Evolutionary conservation across 139 green algal genomes (phyloP), one percentile per base, ranked within the genome.

Genomic region (Axilococcus clingmanii): DNA sequence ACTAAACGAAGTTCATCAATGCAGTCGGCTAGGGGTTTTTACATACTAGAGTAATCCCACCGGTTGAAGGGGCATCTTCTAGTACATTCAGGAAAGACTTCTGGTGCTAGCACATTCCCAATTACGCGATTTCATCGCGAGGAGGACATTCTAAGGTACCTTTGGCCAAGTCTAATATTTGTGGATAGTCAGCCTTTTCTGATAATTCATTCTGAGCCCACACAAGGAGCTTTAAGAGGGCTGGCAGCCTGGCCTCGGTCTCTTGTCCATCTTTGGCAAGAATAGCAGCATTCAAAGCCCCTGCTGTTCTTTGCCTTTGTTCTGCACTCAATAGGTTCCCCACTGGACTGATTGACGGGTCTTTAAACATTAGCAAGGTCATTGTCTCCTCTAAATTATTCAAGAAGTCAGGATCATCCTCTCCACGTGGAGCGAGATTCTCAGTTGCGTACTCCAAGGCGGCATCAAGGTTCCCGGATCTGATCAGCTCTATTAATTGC

Each of bases 241-340:
- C 51, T 6, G 79, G 85, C 47, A 94, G 64, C 20, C 75, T 63
- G 19, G 84, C 57, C 60, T 94, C 85, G 38, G 70, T 53, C 48
- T 69, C 88, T 51, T 89, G 75, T 20, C 71, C 62, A 67, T 95
- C 73, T 48, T 55, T 80, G 30, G 44, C 61, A 38, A 97, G 76
- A 40, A 97, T 95, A n/a, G 88, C 91, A 2, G 81, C 79, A 52
- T 97, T 97, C 5, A 97, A 73, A 61, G 96, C 85, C 51, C 74
- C 81, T 22, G 91, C 90, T 3, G 87, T 94, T 66, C 89, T 89
- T 52, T 94, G 81, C 7, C 90, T 77, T 72, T 97, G 89, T 14
- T 72, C 59, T 7, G 80, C 40, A 25, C 89, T 77, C 80, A 97
- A 76, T 14, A 97, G 73, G 47, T 93, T 78, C 1, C 66, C 83